Conservation (phyloP, 257 asterid species). For the Nicotiana noctiflora region DNA sequence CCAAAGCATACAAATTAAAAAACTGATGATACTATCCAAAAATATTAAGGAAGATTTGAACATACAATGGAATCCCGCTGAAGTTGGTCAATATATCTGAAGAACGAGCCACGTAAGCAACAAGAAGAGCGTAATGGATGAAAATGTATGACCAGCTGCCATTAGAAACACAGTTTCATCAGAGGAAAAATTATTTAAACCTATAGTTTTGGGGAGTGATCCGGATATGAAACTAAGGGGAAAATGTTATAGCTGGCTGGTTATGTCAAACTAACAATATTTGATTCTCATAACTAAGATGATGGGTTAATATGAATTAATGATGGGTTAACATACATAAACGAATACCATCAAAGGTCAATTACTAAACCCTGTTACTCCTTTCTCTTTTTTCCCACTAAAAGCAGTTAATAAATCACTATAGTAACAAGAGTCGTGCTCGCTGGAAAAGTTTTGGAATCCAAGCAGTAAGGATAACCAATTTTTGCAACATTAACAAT, state of each 20-base stretch:
- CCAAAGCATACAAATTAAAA: neutral
- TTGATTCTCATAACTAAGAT: neutral
- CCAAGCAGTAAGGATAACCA: neutral
- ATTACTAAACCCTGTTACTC: too few relatives aligned
- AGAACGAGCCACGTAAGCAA: conserved; percentile 95
- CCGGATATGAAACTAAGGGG: neutral
- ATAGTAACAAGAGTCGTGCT: neutral
- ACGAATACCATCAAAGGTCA: neutral
- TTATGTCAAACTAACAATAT: neutral
- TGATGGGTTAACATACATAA: neutral
- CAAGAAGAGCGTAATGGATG: conserved; percentile 91
- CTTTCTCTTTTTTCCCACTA: neutral
- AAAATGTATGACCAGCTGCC: conserved; percentile 94
- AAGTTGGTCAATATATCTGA: conserved; percentile 78
- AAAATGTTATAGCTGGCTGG: neutral
- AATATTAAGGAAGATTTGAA: neutral
- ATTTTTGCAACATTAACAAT: neutral
- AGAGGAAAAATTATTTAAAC: conserved; percentile 11
- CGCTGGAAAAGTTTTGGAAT: neutral
- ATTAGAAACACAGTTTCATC: conserved; percentile 20
- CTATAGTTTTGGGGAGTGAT: neutral
- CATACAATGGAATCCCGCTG: conserved; percentile 75
- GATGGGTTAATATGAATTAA: neutral
- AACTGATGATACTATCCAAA: neutral
- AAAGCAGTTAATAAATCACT: neutral